Evolutionary conservation across 306 rosid species (phyloP), one percentile per base, ranked within the genome.

Genomic region (Lithocarpus polystachyus): DNA sequence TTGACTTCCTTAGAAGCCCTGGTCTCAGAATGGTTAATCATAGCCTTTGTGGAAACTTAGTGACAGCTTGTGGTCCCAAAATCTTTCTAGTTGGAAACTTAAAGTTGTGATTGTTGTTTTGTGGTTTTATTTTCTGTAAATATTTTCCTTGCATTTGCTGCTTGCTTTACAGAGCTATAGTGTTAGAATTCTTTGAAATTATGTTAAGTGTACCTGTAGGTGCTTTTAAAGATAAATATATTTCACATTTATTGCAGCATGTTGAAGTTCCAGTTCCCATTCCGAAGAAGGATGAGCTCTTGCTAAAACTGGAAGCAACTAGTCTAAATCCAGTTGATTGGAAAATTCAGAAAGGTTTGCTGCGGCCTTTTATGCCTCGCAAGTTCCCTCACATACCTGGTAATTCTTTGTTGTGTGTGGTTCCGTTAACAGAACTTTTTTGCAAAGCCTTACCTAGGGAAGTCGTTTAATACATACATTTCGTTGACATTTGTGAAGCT

Each of bases 281-380:
- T 77, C 93, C 88, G 2, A 86, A 78, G 13, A 26, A 26, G 72
- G 71, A 80, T 33, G 97, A 93, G 68, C 85, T 89, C 69, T 78
- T 93, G 72, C 60, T 91, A 26, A 89, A 86, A 86, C 12, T 89
- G 52, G 94, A 93, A 87, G 97, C 94, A 29, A 78, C 79, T 45
- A 72, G 83, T 84, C 62, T 93, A 6, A 93, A 91, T 80, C 94
- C 94, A 8, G 13, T 88, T 56, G 96, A 91, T 86, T 89, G 96
- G 92, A 91, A 89, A 83, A 85, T 90, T 82, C 96, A 91, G 82
- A 85, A 80, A 72, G 97, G 97, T 59, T 0, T 22, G 26, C 43
- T 84, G 5, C 82, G 92, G 26, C 83, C 88, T 80, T 4, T 89
- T 61, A 0, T 85, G 0, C 97, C 96, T 61, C 62, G 87, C 68